Conservation (phyloP, 2,329 filamentous ascomycete genomes). For the Aspergillus sp. region DNA sequence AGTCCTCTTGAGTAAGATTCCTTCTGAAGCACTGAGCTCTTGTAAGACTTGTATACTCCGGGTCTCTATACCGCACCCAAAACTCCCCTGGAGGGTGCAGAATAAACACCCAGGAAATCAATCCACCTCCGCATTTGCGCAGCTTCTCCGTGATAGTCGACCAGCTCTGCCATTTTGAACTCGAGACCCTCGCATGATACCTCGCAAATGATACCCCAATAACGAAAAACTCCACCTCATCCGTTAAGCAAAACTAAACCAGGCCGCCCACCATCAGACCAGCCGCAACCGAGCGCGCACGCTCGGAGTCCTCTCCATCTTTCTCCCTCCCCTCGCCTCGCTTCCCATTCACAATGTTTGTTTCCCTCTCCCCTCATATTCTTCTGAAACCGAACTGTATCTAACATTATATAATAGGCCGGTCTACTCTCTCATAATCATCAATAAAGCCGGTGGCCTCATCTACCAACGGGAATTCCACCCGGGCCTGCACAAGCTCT, state of each 20-base stretch:
- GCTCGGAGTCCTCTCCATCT: not conserved
- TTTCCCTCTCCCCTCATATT: not conserved
- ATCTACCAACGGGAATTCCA: conserved; percentile 96
- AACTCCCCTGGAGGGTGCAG: not conserved
- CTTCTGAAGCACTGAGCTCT: too few species aligned
- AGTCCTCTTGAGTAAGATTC: too few species aligned
- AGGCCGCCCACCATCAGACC: not conserved
- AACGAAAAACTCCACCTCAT: not conserved
- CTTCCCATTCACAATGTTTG: not conserved
- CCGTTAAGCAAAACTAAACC: too few species aligned
- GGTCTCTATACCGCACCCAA: not conserved
- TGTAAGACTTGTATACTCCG: not conserved
- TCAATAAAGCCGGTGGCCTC: conserved; percentile 96
- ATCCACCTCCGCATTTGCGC: conserved; percentile 8
- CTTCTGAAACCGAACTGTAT: not conserved
- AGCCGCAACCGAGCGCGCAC: not conserved
- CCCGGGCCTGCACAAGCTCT: conserved; percentile 80
- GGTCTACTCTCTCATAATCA: conserved; percentile 91
- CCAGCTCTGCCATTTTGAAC: not conserved
- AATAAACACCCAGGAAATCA: not conserved
- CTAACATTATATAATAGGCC: conserved; percentile 62
- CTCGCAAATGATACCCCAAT: not conserved
- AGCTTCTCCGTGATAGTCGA: not conserved
- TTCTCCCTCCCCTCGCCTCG: not conserved
- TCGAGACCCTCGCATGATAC: not conserved